phyloP scores from a whole-genome alignment of 495 filamentous ascomycete genomes.

The Xylaria grammica region DNA sequence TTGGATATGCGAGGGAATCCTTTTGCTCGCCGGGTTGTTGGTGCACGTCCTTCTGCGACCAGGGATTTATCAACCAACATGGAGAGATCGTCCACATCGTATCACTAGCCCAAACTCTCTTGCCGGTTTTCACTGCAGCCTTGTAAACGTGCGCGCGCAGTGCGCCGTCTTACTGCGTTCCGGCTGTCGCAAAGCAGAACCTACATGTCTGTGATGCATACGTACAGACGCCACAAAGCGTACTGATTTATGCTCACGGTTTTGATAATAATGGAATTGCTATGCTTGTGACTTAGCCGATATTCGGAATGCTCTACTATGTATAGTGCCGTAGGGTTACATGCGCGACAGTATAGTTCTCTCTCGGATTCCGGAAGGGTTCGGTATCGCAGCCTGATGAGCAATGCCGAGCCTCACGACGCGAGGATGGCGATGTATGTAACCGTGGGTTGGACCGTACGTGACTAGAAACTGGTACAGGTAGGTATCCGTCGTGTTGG shows the following conservation, averaged over 20 bases:
- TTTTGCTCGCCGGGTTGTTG: neutral
- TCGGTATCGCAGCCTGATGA: slow-evolving; percentile 10
- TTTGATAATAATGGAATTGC: neutral
- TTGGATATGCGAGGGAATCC: neutral
- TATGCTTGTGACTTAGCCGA: too few species aligned
- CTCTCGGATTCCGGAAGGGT: slow-evolving; percentile 17
- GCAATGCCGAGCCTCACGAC: slow-evolving; percentile 7
- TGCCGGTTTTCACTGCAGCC: neutral
- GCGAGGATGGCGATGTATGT: neutral
- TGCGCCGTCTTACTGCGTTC: neutral
- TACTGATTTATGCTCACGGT: neutral
- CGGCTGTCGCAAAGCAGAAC: neutral
- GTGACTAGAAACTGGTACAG: slow-evolving; percentile 8
- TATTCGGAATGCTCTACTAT: neutral
- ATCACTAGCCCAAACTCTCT: neutral
- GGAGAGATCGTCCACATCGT: neutral
- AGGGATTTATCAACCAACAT: slow-evolving; percentile 5
- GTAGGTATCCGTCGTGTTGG: slow-evolving; percentile 35
- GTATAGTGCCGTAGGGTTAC: neutral
- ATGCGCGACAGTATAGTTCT: neutral
- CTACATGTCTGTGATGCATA: neutral
- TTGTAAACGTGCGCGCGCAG: neutral
- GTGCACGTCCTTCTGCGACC: neutral
- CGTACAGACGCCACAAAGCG: neutral
- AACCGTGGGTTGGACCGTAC: slow-evolving; percentile 17